phyloP scores from a whole-genome alignment of 106 monocot species.

The Gastrodia elata region DNA sequence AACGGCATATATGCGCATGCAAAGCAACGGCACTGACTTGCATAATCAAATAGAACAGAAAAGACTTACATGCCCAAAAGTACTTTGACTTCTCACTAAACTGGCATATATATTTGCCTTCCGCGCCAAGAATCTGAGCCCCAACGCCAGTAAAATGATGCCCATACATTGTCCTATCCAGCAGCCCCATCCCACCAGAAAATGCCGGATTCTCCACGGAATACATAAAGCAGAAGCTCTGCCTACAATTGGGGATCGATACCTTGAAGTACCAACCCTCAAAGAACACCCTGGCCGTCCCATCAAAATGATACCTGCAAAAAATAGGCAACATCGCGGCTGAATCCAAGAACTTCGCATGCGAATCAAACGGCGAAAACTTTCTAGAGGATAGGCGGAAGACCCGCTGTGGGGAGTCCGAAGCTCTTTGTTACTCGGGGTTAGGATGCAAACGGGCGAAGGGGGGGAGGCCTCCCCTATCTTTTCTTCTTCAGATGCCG shows the following conservation, averaged over 20 bases:
- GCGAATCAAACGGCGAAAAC: not conserved
- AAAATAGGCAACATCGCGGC: not conserved
- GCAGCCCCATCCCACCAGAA: slow-evolving; percentile 44
- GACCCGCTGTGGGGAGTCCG: slow-evolving; percentile 99
- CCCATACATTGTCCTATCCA: slow-evolving; percentile 50
- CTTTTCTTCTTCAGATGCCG: not conserved
- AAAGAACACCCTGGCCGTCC: slow-evolving; percentile 60
- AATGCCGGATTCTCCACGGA: slow-evolving; percentile 88
- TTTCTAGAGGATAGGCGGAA: not conserved
- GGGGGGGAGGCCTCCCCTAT: not conserved
- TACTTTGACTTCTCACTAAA: slow-evolving; percentile 50
- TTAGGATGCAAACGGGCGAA: slow-evolving; percentile 59
- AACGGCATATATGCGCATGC: not conserved
- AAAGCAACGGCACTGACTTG: not conserved
- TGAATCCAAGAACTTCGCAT: not conserved
- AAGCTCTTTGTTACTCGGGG: slow-evolving; percentile 57
- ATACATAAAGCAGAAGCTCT: slow-evolving; percentile 99
- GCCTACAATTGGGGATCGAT: slow-evolving; percentile 58
- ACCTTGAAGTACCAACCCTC: slow-evolving; percentile 99
- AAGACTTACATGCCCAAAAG: slow-evolving; percentile 86
- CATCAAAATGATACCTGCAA: slow-evolving; percentile 87
- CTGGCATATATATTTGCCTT: slow-evolving; percentile 96
- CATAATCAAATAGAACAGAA: not conserved
- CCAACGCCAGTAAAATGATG: slow-evolving; percentile 74
- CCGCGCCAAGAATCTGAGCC: slow-evolving; percentile 90